These are phyloP conservation scores for Pichia sp. DNA, from an alignment of 1,139 yeast genomes.

Conservation along the genomic window DNA sequence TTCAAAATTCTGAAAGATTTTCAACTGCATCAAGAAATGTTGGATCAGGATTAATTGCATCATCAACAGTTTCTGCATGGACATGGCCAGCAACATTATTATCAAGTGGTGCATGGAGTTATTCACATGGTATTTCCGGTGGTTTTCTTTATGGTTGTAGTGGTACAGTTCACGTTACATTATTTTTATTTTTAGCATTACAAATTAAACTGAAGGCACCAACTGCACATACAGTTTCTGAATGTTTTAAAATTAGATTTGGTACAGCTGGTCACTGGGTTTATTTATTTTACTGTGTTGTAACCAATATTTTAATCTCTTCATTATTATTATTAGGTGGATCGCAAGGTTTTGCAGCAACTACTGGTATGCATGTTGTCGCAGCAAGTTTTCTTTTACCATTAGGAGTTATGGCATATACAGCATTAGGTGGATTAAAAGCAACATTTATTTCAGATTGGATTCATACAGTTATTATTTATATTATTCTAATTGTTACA, in stretches of 20 bases:
- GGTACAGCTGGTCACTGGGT: conserved; percentile 32
- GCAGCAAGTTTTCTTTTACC: conserved; percentile 39
- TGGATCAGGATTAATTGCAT: conserved; percentile 32
- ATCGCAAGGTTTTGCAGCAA: conserved; percentile 33
- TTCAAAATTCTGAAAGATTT: conserved; percentile 83
- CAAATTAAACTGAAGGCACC: conserved; percentile 51
- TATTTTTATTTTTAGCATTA: conserved; percentile 46
- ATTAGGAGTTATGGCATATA: conserved; percentile 38
- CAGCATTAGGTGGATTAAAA: conserved; percentile 39
- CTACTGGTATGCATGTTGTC: conserved; percentile 37
- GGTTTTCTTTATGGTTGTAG: conserved; percentile 49
- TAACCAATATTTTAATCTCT: conserved; percentile 24
- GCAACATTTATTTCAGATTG: conserved; percentile 35
- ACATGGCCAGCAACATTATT: conserved; percentile 34
- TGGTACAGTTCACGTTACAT: conserved; percentile 46
- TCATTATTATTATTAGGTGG: conserved; percentile 36
- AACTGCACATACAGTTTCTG: conserved; percentile 49
- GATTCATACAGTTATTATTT: conserved; percentile 27
- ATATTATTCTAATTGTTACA: conserved; percentile 28
- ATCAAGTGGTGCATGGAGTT: conserved; percentile 23
- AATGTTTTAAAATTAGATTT: conserved; percentile 42
- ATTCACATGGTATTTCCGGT: conserved; percentile 34
- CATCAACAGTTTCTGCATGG: conserved; percentile 37
- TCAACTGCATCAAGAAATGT: conserved; percentile 34
- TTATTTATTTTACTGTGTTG: conserved; percentile 21